Conservation (phyloP, 192 early-diverging fungal species). For the Linnemannia exigua region DNA sequence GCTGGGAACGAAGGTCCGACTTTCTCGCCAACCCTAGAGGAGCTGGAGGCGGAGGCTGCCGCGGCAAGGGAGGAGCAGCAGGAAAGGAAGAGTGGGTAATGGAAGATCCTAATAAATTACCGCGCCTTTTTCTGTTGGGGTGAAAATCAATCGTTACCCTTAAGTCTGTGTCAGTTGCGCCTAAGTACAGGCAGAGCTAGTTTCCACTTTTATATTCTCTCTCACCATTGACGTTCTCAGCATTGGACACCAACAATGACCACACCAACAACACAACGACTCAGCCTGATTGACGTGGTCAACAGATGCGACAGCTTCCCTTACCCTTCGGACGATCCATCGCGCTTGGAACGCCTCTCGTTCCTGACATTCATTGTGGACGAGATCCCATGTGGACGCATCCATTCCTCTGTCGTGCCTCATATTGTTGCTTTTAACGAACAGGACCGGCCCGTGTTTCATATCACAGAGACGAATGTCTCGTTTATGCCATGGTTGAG, state of each 20-base stretch:
- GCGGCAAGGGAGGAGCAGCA: not conserved
- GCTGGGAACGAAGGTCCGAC: not conserved
- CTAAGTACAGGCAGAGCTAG: too few species aligned
- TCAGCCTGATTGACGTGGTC: conserved; percentile 59
- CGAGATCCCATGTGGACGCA: conserved; percentile 52
- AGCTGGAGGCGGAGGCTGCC: not conserved
- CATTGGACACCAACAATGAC: not conserved
- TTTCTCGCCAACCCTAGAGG: not conserved
- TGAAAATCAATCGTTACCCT: not conserved
- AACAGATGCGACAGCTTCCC: conserved; percentile 65
- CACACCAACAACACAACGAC: not conserved
- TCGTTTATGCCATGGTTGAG: conserved; percentile 54
- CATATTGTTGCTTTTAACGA: conserved; percentile 58
- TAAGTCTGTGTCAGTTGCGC: too few species aligned
- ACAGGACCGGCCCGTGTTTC: conserved; percentile 47
- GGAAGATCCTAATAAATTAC: not conserved
- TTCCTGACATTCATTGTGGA: conserved; percentile 56
- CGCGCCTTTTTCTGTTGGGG: not conserved
- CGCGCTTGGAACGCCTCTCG: conserved; percentile 2
- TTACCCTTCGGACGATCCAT: conserved; percentile 38
- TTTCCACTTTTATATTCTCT: not conserved
- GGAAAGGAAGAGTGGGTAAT: not conserved
- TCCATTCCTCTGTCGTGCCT: conserved; percentile 42
- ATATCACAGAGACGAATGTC: conserved; percentile 52
- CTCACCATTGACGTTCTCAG: too few species aligned